Evolutionary conservation across 257 asterid species (phyloP), one percentile per base, ranked within the genome.

Genomic region (Lithospermum erythrorhizon): DNA sequence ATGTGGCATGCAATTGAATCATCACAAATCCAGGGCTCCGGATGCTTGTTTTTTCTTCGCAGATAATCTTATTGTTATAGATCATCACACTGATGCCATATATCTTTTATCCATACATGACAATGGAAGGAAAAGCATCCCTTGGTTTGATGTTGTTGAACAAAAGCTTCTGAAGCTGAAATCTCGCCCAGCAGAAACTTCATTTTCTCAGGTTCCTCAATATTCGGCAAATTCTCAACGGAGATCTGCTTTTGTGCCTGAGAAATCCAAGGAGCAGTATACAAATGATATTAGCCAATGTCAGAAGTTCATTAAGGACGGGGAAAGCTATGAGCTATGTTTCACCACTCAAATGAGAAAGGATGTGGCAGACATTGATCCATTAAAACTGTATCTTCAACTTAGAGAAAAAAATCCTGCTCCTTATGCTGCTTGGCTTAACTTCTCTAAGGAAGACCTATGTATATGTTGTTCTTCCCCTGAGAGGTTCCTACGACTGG

Each of bases 21-120:
- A 58, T 68, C 96, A 89, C 71, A 81, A 81, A 56, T 86, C 99
- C 41, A 79, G 71, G 60, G 70, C 84, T 62, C 99, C 99, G 2
- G 99, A 93, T 70, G 99, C 99, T 58, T 93, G 99, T 78, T 82
- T 93, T 68, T 93, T 86, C 95, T 93, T 93, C 58, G 24, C 95
- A 11, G 99, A 93, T 74, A 93, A 89, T 65, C 70, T 89, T 57
- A 70, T 89, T 32, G 97, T 79, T 59, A 79, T 93, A 29, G 99
- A 93, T 79, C 99, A 93, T 74, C 86, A 74, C 22, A 71, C 53
- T 53, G 89, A 73, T 64, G 89, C 84, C 67, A 66, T 93, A 53
- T 93, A 89, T 62, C 35, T 75, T 32, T 24, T 85, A 78, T 86
- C 96, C 54, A 41, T 93, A 69, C 69, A 74, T 17, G 85, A 89